A percentile compares a stretch with the other conserved stretches of the same genome.
Evolutionary conservation across 129 eudicot species (phyloP).

Genomic region (Escallonia rubra): DNA sequence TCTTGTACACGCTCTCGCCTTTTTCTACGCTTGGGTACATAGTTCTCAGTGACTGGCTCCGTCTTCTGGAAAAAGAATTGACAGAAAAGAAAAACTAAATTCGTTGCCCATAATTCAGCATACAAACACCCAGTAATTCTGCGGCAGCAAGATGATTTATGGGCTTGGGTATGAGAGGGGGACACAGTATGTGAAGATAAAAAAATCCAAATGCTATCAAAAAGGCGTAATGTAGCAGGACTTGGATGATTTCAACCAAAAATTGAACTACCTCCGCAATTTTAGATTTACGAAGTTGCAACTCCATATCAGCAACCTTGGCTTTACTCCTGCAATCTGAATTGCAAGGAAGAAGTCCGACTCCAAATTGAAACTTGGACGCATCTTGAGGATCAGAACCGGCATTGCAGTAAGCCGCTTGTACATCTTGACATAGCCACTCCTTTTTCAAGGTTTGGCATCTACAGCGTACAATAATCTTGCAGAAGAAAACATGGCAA

Average conservation of each 20-base stretch:
- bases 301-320: slow-evolving; percentile 56
- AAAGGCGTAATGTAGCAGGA: not conserved
- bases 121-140: not conserved
- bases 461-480: slow-evolving; percentile 77
- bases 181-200: too few relatives aligned
- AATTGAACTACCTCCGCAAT: slow-evolving; percentile 34
- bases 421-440: slow-evolving; percentile 86
- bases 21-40: slow-evolving; percentile 57
- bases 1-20: slow-evolving; percentile 54
- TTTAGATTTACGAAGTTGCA: slow-evolving; percentile 65
- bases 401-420: slow-evolving; percentile 45
- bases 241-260: not conserved
- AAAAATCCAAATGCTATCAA: not conserved
- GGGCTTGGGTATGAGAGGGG: too few relatives aligned
- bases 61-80: slow-evolving; percentile 38
- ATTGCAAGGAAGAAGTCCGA: slow-evolving; percentile 80
- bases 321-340: slow-evolving; percentile 71
- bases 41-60: slow-evolving; percentile 46
- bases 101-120: not conserved
- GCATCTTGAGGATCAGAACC: slow-evolving; percentile 75
- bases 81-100: not conserved
- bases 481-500: slow-evolving; percentile 5
- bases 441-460: slow-evolving; percentile 90
- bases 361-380: slow-evolving; percentile 63
- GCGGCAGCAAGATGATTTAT: too few relatives aligned